phyloP scores from a whole-genome alignment of 305 asterid genomes.

The Fraxinus paxiana region DNA sequence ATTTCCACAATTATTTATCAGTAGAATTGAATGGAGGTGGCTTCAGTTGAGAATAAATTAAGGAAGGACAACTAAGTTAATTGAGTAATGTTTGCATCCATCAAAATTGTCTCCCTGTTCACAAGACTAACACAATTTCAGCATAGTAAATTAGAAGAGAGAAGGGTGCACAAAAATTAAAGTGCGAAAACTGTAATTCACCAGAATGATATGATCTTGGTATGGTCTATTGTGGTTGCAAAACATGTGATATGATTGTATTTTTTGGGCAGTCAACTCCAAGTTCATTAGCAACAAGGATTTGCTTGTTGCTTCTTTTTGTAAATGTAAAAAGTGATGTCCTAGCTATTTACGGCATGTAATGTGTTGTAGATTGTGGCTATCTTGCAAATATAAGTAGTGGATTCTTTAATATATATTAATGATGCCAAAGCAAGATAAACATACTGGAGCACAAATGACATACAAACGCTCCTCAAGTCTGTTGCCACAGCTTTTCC shows the following conservation, averaged over 20 bases:
- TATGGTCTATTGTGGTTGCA: neutral
- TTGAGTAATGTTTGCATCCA: neutral
- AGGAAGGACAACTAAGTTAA: neutral
- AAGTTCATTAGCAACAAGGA: neutral
- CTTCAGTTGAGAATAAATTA: neutral
- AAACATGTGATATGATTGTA: neutral
- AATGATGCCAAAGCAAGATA: neutral
- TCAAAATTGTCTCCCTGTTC: neutral
- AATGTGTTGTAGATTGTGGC: neutral
- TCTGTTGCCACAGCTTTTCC: neutral
- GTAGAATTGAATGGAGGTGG: neutral
- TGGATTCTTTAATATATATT: neutral
- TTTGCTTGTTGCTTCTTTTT: neutral
- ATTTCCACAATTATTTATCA: neutral
- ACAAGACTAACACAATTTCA: neutral
- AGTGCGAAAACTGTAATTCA: neutral
- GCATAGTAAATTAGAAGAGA: neutral
- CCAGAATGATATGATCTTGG: neutral
- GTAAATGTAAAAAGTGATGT: neutral
- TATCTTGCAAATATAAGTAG: neutral
- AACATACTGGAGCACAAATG: neutral
- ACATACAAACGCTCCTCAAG: neutral
- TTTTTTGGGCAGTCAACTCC: neutral
- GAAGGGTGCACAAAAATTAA: neutral
- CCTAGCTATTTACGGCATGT: neutral